Percentiles rank a stretch among this genome's conserved stretches.
Evolutionary conservation across 331 rosid species (phyloP).

Genomic region (Phaseolus coccineus): DNA sequence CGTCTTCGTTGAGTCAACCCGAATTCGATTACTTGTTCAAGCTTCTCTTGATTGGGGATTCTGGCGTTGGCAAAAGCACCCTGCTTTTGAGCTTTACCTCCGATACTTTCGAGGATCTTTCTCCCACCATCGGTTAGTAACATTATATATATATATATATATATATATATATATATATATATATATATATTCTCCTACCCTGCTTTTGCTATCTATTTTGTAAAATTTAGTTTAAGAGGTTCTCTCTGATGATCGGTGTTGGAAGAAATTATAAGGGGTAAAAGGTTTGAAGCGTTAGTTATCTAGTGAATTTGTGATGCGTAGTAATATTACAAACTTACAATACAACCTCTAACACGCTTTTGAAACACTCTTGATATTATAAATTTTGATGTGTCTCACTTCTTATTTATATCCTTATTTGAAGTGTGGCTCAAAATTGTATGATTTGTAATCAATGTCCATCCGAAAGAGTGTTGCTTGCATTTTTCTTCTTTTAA

Average conservation of each 20-base stretch:
- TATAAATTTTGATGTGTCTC: no score
- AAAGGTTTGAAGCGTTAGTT: not conserved
- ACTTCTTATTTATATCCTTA: no score
- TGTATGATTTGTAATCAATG: no score
- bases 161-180: no score
- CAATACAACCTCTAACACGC: not conserved
- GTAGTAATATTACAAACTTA: not conserved
- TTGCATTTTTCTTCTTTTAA: not conserved
- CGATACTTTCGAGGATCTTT: conserved; percentile 71
- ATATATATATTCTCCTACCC: no score
- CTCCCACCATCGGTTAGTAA: conserved; percentile 78
- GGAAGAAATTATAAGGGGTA: not conserved
- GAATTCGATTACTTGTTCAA: conserved; percentile 87
- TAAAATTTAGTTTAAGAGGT: not conserved
- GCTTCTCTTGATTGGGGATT: conserved; percentile 81
- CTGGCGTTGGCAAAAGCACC: conserved; percentile 88
- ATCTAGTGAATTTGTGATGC: not conserved
- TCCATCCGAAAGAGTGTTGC: no score
- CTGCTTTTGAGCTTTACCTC: conserved; percentile 78
- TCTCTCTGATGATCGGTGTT: not conserved
- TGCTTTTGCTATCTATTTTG: not conserved
- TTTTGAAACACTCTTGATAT: no score
- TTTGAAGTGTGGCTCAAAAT: no score
- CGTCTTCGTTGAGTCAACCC: conserved; percentile 57
- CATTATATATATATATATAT: not conserved